These are phyloP conservation scores for Eleusine coracana DNA, from an alignment of 176 grass and related monocot species.

Conservation along the genomic window DNA sequence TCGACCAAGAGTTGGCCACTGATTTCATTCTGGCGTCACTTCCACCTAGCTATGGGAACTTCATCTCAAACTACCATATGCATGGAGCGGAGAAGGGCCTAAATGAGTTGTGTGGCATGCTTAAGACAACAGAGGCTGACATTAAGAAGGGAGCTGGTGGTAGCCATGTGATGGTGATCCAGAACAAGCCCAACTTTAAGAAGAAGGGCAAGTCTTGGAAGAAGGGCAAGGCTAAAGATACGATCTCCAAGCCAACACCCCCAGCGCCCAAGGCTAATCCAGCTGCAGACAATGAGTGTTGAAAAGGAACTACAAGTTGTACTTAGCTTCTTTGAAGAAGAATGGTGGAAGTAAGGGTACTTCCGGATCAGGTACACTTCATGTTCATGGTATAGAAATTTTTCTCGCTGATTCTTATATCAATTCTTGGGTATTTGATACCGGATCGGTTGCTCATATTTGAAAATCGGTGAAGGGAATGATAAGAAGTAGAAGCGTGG, in stretches of 20 bases:
- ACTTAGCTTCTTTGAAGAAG: background rate
- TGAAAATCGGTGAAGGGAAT: background rate
- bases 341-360: background rate
- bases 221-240: constrained; percentile 2
- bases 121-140: no score
- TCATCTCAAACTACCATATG: no score
- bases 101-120: no score
- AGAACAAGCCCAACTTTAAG: background rate
- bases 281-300: background rate
- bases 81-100: no score
- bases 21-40: no score
- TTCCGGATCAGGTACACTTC: background rate
- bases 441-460: background rate
- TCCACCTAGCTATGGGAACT: no score
- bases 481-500: background rate
- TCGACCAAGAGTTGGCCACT: no score
- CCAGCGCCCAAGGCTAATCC: no score
- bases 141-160: background rate
- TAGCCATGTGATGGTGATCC: background rate
- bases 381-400: background rate
- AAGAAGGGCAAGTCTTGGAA: background rate
- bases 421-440: no score
- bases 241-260: background rate
- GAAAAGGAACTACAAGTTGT: background rate
- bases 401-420: background rate